Evolutionary conservation across 2,329 filamentous ascomycete species (phyloP).

Genomic region (Colletotrichum phormii): DNA sequence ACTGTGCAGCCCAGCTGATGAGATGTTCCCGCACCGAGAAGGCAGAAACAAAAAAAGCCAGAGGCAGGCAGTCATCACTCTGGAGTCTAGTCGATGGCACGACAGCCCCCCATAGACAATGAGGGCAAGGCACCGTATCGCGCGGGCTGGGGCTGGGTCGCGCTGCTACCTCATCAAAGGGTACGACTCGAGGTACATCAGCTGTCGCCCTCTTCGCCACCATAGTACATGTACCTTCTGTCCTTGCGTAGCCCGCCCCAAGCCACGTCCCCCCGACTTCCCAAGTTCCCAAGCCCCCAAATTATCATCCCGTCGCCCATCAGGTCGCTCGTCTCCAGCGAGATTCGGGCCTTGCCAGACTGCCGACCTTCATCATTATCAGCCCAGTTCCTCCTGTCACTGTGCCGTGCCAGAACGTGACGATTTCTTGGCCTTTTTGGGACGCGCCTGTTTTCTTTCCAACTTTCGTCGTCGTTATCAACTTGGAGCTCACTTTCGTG

Average conservation of each 20-base stretch:
- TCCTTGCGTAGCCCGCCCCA: constrained; percentile 9
- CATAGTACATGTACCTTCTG: neutral
- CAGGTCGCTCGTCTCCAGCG: constrained; percentile 17
- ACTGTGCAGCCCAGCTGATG: constrained; percentile 16
- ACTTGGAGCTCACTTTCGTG: neutral
- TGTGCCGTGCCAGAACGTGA: neutral
- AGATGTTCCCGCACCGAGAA: neutral
- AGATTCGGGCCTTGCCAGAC: constrained; percentile 14
- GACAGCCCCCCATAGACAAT: neutral
- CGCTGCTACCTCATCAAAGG: neutral
- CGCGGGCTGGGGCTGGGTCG: neutral
- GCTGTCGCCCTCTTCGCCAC: neutral
- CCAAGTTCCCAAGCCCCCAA: constrained; percentile 31
- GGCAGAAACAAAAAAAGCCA: too few species aligned
- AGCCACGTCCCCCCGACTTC: constrained; percentile 13
- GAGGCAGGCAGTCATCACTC: neutral
- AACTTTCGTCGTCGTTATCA: neutral
- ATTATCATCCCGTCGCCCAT: constrained; percentile 32
- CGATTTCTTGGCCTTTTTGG: neutral
- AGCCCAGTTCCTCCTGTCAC: constrained; percentile 2
- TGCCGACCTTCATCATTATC: constrained; percentile 22
- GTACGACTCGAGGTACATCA: neutral
- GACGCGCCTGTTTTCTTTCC: neutral
- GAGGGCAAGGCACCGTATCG: neutral
- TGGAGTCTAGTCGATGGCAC: too few species aligned